A percentile compares a stretch with the other conserved stretches of the same genome.
Conservation (phyloP, 2,329 filamentous ascomycete species). For the Fusarium nanum region DNA sequence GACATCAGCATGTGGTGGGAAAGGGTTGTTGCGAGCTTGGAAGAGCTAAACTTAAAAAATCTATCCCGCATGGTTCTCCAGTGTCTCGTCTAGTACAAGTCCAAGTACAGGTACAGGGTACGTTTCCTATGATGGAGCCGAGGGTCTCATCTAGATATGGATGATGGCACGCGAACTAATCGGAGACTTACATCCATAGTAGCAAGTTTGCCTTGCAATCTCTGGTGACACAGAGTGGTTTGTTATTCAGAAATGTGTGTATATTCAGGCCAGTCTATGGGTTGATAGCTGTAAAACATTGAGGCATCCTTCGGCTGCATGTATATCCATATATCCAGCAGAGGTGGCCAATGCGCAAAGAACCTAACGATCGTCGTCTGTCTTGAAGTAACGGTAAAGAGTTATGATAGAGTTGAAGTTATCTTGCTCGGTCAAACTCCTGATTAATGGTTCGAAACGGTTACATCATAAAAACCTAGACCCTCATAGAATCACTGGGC, state of each 20-base stretch:
- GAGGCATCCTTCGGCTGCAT: not conserved
- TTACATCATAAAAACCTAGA: not conserved
- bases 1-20: conserved; percentile 19
- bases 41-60: conserved; percentile 28
- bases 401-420: not conserved
- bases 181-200: not conserved
- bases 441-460: not conserved
- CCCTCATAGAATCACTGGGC: not conserved
- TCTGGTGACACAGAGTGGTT: not conserved
- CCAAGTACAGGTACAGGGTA: not conserved
- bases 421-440: not conserved
- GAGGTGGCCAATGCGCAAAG: not conserved
- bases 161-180: not conserved
- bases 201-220: not conserved
- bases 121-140: not conserved
- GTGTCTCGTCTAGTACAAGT: not conserved
- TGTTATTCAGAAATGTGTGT: no score
- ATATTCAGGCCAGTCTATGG: not conserved
- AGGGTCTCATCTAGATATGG: not conserved
- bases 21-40: conserved; percentile 25
- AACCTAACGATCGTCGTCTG: not conserved
- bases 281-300: not conserved
- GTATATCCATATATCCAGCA: not conserved
- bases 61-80: conserved; percentile 14
- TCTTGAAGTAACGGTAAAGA: not conserved